These are phyloP conservation scores for Brettanomyces nanus DNA, from an alignment of 805 yeast species.

Conservation along the genomic window DNA sequence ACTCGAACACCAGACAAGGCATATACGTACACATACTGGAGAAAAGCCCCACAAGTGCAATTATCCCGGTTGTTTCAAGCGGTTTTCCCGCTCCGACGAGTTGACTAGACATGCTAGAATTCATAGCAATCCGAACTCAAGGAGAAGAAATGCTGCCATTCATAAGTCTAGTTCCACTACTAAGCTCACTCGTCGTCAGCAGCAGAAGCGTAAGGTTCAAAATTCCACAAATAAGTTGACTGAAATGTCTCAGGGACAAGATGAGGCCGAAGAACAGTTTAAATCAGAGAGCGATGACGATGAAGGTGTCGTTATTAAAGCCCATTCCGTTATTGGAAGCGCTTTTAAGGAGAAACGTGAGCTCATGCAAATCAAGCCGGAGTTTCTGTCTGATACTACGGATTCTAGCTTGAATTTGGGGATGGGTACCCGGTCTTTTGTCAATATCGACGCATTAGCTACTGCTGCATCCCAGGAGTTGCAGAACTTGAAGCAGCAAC, in stretches of 20 bases:
- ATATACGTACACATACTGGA: slow-evolving; percentile 88
- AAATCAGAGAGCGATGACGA: slow-evolving; percentile 6
- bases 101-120: slow-evolving; percentile 79
- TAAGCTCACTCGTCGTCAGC: slow-evolving; percentile 7
- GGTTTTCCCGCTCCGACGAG: slow-evolving; percentile 77
- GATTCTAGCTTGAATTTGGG: neutral
- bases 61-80: slow-evolving; percentile 75
- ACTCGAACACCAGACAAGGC: slow-evolving; percentile 86
- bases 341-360: neutral
- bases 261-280: neutral
- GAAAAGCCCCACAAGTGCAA: slow-evolving; percentile 85
- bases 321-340: slow-evolving; percentile 1
- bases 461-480: slow-evolving; percentile 50
- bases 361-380: neutral
- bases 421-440: slow-evolving; percentile 2
- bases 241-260: neutral
- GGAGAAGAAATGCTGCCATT: slow-evolving; percentile 19
- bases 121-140: slow-evolving; percentile 51
- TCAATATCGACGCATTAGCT: slow-evolving; percentile 39
- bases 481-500: slow-evolving; percentile 28
- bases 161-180: slow-evolving; percentile 10
- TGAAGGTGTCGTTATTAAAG: slow-evolving; percentile 7
- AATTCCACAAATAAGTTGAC: neutral
- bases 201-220: slow-evolving; percentile 3
- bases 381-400: neutral